These are phyloP conservation scores for Monosporascus sp. DNA, from an alignment of 2,329 filamentous ascomycete species.

Conservation along the genomic window DNA sequence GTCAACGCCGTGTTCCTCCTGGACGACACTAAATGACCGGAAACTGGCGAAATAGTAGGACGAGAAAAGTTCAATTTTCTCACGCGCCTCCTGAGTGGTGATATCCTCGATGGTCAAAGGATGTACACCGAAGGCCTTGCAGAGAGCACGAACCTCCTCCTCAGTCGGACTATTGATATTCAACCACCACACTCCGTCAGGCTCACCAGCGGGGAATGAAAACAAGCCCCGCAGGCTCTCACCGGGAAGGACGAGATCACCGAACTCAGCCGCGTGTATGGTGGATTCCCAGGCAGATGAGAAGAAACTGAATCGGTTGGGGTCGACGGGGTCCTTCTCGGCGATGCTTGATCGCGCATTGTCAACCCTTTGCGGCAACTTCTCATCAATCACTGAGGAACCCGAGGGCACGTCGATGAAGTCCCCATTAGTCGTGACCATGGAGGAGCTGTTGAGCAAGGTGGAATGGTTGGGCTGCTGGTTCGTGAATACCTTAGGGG, in stretches of 20 bases:
- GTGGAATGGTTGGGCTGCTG: constrained; percentile 38
- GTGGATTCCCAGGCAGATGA: constrained; percentile 92
- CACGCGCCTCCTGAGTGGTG: constrained; percentile 86
- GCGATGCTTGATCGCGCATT: not conserved
- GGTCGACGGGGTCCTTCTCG: constrained; percentile 45
- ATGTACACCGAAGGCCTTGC: constrained; percentile 92
- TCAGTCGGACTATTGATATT: constrained; percentile 88
- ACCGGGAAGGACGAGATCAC: constrained; percentile 80
- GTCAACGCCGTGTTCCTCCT: constrained; percentile 74
- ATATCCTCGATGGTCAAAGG: constrained; percentile 96
- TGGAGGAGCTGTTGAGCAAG: constrained; percentile 12
- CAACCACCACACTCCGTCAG: constrained; percentile 94
- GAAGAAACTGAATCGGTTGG: constrained; percentile 92
- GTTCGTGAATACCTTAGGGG: constrained; percentile 53
- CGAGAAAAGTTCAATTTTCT: constrained; percentile 97
- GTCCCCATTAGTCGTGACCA: constrained; percentile 51
- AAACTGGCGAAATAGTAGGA: constrained; percentile 99
- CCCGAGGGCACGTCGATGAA: constrained; percentile 48
- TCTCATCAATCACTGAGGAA: constrained; percentile 43
- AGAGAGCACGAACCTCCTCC: constrained; percentile 81
- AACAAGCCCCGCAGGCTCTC: constrained; percentile 89
- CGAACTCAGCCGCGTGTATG: constrained; percentile 83
- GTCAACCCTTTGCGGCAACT: constrained; percentile 21
- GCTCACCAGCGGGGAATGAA: constrained; percentile 53
- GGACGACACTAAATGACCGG: constrained; percentile 77